Conservation (phyloP, 1,284 basidiomycete species). For the Baeospora myosura region DNA sequence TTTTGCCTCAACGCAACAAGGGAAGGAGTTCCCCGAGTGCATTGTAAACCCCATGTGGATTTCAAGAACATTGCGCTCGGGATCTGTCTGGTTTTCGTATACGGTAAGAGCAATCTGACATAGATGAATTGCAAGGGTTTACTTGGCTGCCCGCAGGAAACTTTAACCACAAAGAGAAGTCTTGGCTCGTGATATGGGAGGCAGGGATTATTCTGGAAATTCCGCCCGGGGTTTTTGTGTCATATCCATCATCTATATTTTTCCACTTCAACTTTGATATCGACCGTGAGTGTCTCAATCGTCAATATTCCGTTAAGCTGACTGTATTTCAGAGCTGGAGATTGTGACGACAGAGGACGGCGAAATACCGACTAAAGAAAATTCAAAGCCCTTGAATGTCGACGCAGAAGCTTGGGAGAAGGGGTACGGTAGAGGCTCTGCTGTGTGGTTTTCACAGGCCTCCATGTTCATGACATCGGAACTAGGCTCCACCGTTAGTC, state of each 20-base stretch:
- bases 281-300: constrained; percentile 7
- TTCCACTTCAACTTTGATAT: constrained; percentile 19
- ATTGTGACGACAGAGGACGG: not conserved
- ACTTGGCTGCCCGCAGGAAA: constrained; percentile 2
- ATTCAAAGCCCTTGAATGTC: not conserved
- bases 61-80: constrained; percentile 20
- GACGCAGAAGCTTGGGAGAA: constrained; percentile 1
- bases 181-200: constrained; percentile 20
- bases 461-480: constrained; percentile 13
- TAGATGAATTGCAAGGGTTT: not conserved
- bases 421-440: constrained; percentile 8
- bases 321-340: not conserved
- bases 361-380: constrained; percentile 1
- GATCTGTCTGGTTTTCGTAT: constrained; percentile 19
- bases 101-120: not conserved
- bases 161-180: constrained; percentile 13
- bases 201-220: constrained; percentile 13
- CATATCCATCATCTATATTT: constrained; percentile 18
- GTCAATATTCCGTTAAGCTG: not conserved
- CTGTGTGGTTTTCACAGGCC: constrained; percentile 14
- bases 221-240: constrained; percentile 13
- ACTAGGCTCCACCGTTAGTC: constrained; percentile 5
- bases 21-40: constrained; percentile 11
- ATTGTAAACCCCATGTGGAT: constrained; percentile 20
- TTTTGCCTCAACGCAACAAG: constrained; percentile 20